Base-by-base conservation (phyloP, 2,329 filamentous ascomycete genomes). In the Chalaropsis ovoidea region DNA sequence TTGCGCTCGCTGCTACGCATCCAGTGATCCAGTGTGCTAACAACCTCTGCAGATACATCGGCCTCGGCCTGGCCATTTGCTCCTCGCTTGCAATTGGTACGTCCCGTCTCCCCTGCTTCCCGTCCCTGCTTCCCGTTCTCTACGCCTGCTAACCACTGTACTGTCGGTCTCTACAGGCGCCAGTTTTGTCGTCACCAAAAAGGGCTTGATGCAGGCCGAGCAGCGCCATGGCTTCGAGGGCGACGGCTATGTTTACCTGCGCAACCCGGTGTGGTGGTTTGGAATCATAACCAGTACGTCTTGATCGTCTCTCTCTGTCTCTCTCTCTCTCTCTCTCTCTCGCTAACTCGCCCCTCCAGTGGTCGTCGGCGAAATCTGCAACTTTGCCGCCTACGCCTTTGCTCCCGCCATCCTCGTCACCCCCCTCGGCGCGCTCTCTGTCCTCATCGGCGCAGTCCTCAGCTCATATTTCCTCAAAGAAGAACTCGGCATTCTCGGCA, bases 131-230 rank as follows among this genome's bases (percentile, higher is more conserved):
- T 73, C n/a, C n/a, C n/a, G n/a, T n/a, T n/a, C n/a, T n/a, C 69
- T 69, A 65, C 67, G 61, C 65, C 56, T 35, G 15, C 61, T 62
- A 62, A 52, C 19, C 39, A 22, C 39, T 15, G 19, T 24, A 24
- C 2, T 27, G 47, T 52, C 47, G 15, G 56, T 63, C n/a, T 64
- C 49, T 67, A 56, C 71, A 94, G 90, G 91, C 73, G 91, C 90
- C 63, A 96, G 92, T 82, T 99, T 99, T 76, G 93, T 99, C 71
- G 96, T 99, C 72, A 99, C 95, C 61, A 99, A 99, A 79, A 97
- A 96, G 88, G 93, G 93, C 70, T 82, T 99, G 71, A 90, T 92
- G 75, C 89, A 96, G 76, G 90, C 91, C 69, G 90, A 89, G 73
- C 87, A 95, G 76, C 84, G 86, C 71, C 92, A 96, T 78, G 95